Percentiles rank a stretch among this genome's conserved stretches.
Conservation (phyloP, 2,329 filamentous ascomycete species). For the Colletotrichum liaoningense region DNA sequence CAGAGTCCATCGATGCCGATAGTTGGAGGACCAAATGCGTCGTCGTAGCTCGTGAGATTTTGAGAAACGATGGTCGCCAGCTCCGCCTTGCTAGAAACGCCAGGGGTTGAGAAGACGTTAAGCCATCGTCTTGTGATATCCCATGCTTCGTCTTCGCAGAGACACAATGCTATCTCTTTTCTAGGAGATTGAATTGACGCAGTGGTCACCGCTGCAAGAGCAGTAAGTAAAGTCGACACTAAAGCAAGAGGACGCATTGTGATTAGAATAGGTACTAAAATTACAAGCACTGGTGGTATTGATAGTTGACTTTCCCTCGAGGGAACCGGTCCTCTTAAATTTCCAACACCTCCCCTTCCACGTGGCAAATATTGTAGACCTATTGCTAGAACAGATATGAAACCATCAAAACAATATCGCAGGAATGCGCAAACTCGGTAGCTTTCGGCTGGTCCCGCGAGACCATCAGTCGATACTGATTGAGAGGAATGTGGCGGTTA, state of each 20-base stretch:
- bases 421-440: neutral
- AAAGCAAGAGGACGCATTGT: neutral
- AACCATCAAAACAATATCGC: neutral
- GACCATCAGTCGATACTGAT: neutral
- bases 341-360: neutral
- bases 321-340: neutral
- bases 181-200: neutral
- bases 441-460: neutral
- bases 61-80: conserved; percentile 15
- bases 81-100: conserved; percentile 11
- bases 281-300: no score
- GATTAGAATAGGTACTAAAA: neutral
- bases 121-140: conserved; percentile 26
- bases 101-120: conserved; percentile 4
- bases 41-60: conserved; percentile 23
- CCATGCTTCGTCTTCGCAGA: conserved; percentile 25
- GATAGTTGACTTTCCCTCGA: neutral
- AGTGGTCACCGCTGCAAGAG: neutral
- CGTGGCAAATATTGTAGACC: no score
- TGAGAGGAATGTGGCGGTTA: neutral
- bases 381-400: neutral
- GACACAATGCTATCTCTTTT: neutral
- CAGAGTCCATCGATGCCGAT: conserved; percentile 16
- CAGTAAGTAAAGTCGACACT: neutral
- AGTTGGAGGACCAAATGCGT: conserved; percentile 7